A percentile compares a stretch with the other conserved stretches of the same genome.
Conservation (phyloP, 2,329 filamentous ascomycete genomes). For the Trichoderma polysporum region DNA sequence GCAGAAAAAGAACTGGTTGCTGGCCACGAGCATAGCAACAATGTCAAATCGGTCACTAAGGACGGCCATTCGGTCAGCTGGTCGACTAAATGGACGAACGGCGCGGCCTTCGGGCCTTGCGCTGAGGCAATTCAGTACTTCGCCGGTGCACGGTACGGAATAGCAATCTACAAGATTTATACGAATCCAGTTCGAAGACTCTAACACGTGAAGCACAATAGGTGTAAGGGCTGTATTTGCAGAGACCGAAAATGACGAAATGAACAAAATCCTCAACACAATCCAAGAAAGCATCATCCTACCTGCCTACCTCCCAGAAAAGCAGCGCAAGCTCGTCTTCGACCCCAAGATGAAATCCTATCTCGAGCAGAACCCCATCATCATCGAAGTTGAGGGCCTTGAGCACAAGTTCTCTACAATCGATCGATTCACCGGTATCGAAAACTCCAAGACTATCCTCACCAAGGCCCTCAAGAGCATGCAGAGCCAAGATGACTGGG, state of each 20-base stretch:
- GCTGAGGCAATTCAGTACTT: slow-evolving; percentile 33
- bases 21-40: not conserved
- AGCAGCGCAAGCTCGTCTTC: slow-evolving; percentile 56
- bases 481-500: slow-evolving; percentile 50
- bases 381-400: slow-evolving; percentile 58
- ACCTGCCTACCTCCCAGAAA: slow-evolving; percentile 55
- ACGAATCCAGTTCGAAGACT: not conserved
- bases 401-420: slow-evolving; percentile 52
- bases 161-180: not conserved
- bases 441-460: slow-evolving; percentile 42
- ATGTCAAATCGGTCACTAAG: slow-evolving; percentile 29
- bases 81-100: slow-evolving; percentile 15
- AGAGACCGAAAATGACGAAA: slow-evolving; percentile 51
- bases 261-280: slow-evolving; percentile 52
- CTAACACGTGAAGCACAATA: slow-evolving; percentile 25
- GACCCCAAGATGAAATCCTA: slow-evolving; percentile 45
- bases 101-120: not conserved
- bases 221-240: slow-evolving; percentile 46
- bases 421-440: slow-evolving; percentile 44
- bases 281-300: slow-evolving; percentile 62
- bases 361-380: slow-evolving; percentile 55
- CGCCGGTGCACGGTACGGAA: slow-evolving; percentile 32
- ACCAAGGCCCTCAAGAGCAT: slow-evolving; percentile 44
- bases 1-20: not conserved
- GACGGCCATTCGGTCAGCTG: slow-evolving; percentile 30